Evolutionary conservation across 331 rosid species (phyloP), one percentile per base, ranked within the genome.

Genomic region (Spiraea crenata): DNA sequence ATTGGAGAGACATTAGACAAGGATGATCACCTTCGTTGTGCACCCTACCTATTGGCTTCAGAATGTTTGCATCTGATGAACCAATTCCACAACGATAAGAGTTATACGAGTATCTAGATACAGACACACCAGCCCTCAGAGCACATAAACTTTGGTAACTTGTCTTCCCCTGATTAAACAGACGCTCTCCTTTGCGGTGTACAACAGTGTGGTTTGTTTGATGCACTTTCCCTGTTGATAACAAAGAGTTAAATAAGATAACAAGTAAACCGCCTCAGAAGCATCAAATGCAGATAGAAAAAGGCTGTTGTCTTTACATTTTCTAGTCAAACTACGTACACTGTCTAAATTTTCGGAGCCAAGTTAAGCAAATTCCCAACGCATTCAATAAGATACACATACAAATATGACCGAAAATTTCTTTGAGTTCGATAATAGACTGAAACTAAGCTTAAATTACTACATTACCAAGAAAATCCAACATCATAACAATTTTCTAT

Each of bases 151-250:
- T 67, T 20, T 63, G 59, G 63, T 7, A 65, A 17, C 57, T 37
- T 39, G 69, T 11, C 25, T 77, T 83, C 55, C 67, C 65, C 67
- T 62, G 78, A 39, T 75, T 69, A 59, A 41, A 39, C 16, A 31
- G 77, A 79, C 71, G 57, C 11, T 80, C 79, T 58, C 73, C 74
- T 81, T 75, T 81, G 16, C 42, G 79, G 67, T 49, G 79, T 12
- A 89, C 80, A 49, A 64, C n/a, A 51, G 77, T 80, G 65, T 58
- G 85, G 70, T 82, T 84, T 3, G 69, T 72, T 74, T 67, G 69
- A 68, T 77, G 73, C 4, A 58, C 82, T 79, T 74, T 79, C 62
- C 98, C 93, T 90, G 90, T 78, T 79, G 82, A 78, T 20, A 71
- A 40, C 62, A 78, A 25, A 78, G 13, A 25, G 63, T 52, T 46